Base-by-base conservation (phyloP, 805 yeast genomes). In the Wickerhamomyces sydowiorum region DNA sequence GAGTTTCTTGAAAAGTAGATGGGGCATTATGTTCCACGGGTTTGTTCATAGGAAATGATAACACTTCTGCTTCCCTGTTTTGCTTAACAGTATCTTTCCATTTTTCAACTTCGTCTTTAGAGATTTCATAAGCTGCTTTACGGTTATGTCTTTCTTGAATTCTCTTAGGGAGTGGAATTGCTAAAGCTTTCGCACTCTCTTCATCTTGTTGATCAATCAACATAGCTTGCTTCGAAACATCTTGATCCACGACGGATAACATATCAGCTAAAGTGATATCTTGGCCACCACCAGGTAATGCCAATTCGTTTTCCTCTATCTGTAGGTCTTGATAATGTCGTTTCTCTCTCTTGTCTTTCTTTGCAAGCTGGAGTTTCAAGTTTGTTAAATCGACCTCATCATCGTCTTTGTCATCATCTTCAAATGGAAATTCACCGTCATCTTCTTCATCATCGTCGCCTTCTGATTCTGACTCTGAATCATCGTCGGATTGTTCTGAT, bases 131-230 rank as follows among this genome's bases (percentile, higher is more conserved):
- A 0, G 99, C 98, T 2, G 91, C 97, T 43, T 72, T 74, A 57
- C 98, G 76, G 52, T 90, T 96, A 50, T 83, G 76, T 57, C 93
- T 78, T 52, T 86, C 77, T 62, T 89, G 95, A 42, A 91, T 80
- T 50, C 95, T 78, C 53, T 79, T 77, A 1, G 97, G 96, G 41
- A 89, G 70, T 2, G 98, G 97, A 12, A 88, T 81, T 0, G 83
- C 75, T 38, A 88, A 65, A 1, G 91, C 72, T 47, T 71, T 70
- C 15, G 64, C 51, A 17, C 64, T 59, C 24, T 67, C 62, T 31
- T 64, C 64, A 4, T 64, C 64, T 34, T 59, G 61, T 38, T 48
- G 56, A 19, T 65, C 60, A 25, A 80, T 54, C 20, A 76, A 54
- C 14, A 78, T 64, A 6, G 83, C 76, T 29, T 77, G 76, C 33